A percentile compares a stretch with the other conserved stretches of the same genome.
phyloP scores from a whole-genome alignment of 768 basidiomycete species.

The Rhodotorula babjevae region DNA sequence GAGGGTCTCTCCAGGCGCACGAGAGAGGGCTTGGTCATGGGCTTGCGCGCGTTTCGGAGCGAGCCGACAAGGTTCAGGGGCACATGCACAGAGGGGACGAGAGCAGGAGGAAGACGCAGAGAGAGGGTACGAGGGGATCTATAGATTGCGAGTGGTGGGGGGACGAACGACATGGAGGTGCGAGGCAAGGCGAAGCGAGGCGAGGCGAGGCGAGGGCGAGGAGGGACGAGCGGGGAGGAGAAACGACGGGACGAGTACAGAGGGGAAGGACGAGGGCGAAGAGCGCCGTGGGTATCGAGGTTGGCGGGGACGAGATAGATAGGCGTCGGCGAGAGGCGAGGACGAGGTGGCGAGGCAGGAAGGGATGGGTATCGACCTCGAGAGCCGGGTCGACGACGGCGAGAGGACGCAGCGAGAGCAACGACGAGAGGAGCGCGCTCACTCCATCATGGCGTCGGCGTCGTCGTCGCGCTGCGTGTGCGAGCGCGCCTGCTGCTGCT shows the following conservation, averaged over 20 bases:
- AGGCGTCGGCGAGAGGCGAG: not conserved
- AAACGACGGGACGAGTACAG: not conserved
- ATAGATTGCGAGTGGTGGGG: not conserved
- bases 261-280: too few species aligned
- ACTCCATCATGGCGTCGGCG: constrained; percentile 17
- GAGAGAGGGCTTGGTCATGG: too few species aligned
- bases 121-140: not conserved
- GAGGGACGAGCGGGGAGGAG: not conserved
- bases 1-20: too few species aligned
- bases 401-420: too few species aligned
- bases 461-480: not conserved
- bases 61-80: not conserved
- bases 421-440: too few species aligned
- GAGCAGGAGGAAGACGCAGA: not conserved
- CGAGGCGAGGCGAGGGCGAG: not conserved
- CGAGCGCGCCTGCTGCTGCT: not conserved
- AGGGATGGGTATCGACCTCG: not conserved
- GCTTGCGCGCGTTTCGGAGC: too few species aligned
- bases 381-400: not conserved
- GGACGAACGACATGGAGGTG: too few species aligned
- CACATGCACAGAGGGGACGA: not conserved
- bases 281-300: too few species aligned
- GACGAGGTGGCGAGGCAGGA: not conserved
- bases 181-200: too few species aligned
- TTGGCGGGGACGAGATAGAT: not conserved